Evolutionary conservation across 306 rosid genomes (phyloP).

Genomic region (Vigna hirtella): DNA sequence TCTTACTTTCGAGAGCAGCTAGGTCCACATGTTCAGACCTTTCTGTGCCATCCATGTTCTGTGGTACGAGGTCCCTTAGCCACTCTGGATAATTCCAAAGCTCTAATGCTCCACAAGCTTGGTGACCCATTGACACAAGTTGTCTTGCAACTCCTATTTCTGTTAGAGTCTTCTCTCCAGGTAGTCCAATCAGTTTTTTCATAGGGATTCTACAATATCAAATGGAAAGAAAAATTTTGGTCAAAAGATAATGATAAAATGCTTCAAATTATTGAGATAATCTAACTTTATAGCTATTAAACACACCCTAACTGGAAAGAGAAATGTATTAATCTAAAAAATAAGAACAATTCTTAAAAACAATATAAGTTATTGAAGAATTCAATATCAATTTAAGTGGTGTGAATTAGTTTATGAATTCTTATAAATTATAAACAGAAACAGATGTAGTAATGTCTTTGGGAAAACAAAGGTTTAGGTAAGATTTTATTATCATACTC

Average conservation of each 20-base stretch:
- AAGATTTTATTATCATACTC: constrained; percentile 41
- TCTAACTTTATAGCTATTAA: no score
- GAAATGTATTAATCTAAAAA: no score
- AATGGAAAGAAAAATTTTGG: not conserved
- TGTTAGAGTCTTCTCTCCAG: constrained; percentile 51
- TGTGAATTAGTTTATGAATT: no score
- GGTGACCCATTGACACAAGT: constrained; percentile 76
- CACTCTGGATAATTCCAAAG: constrained; percentile 66
- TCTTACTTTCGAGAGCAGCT: constrained; percentile 64
- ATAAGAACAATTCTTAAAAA: no score
- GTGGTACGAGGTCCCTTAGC: constrained; percentile 55
- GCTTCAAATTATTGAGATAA: no score
- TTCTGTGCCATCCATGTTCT: constrained; percentile 56
- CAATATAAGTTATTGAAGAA: no score
- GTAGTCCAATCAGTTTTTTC: constrained; percentile 51
- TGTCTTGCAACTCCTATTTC: constrained; percentile 56
- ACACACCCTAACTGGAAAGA: no score
- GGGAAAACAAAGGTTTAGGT: no score
- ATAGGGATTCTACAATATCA: constrained; percentile 51
- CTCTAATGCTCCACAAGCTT: constrained; percentile 64
- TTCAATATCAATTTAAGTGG: no score
- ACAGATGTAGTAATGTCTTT: no score
- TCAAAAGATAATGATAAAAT: no score
- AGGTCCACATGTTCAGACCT: constrained; percentile 64
- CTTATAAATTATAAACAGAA: no score